Evolutionary conservation across 305 asterid genomes (phyloP).

Genomic region (Fraxinus greggii): DNA sequence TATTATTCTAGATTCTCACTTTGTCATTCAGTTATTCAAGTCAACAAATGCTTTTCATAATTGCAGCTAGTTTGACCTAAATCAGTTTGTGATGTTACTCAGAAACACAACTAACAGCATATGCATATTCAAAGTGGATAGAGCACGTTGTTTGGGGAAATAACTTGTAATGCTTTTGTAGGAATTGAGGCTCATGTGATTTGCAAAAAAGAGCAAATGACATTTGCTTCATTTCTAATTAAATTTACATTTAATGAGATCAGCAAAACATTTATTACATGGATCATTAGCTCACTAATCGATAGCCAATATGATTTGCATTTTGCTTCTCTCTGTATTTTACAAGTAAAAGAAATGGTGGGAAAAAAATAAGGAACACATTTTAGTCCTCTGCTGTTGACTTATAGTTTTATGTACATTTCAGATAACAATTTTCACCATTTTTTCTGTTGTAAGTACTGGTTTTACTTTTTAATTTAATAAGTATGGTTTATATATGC

Average conservation of each 20-base stretch:
- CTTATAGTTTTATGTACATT: not conserved
- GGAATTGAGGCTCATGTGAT: not conserved
- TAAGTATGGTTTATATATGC: not conserved
- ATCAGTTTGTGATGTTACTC: not conserved
- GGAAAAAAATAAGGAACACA: not conserved
- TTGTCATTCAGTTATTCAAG: not conserved
- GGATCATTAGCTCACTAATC: not conserved
- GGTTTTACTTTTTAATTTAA: not conserved
- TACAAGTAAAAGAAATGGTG: not conserved
- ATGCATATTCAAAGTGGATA: not conserved
- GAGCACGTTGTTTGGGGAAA: not conserved
- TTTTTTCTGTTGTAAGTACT: not conserved
- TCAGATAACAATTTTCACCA: not conserved
- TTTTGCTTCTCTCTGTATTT: not conserved
- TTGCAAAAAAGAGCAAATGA: not conserved
- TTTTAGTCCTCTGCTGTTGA: not conserved
- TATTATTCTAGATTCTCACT: not conserved
- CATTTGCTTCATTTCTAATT: not conserved
- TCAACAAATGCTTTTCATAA: not conserved
- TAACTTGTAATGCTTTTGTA: not conserved
- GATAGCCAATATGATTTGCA: not conserved
- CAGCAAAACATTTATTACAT: not conserved
- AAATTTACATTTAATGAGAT: not conserved
- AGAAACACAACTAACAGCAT: not conserved
- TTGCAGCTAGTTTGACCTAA: not conserved